Evolutionary conservation across 805 yeast genomes (phyloP).

Genomic region (Maudiozyma saulgeensis): DNA sequence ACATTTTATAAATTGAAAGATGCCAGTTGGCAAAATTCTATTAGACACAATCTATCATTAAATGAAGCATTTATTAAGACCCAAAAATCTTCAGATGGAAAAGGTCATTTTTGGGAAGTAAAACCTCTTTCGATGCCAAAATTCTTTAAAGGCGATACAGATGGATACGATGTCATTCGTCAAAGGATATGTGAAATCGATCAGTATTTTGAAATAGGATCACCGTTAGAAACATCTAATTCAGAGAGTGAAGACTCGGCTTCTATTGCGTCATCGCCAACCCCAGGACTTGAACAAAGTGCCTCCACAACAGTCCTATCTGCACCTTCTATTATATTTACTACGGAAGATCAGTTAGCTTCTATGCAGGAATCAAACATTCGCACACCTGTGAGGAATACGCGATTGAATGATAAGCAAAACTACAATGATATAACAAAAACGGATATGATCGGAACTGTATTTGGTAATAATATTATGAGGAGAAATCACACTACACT

Average conservation of each 20-base stretch:
- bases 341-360: neutral
- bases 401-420: neutral
- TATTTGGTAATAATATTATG: constrained; percentile 11
- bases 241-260: constrained; percentile 1
- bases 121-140: constrained; percentile 74
- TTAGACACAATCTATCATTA: constrained; percentile 84
- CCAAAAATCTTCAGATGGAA: constrained; percentile 82
- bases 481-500: constrained; percentile 13
- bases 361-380: neutral
- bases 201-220: constrained; percentile 4
- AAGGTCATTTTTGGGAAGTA: constrained; percentile 85
- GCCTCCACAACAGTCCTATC: neutral
- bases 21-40: constrained; percentile 96
- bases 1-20: constrained; percentile 74
- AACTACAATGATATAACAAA: neutral
- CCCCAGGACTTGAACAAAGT: neutral
- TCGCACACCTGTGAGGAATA: neutral
- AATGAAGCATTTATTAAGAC: constrained; percentile 87
- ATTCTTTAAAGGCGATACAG: constrained; percentile 48
- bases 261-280: neutral
- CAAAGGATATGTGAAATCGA: constrained; percentile 13
- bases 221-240: neutral
- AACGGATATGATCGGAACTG: neutral
- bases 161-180: constrained; percentile 18
- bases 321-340: neutral